Base-by-base conservation (phyloP, 1,139 yeast genomes). In the Blastobotrys persicus region DNA sequence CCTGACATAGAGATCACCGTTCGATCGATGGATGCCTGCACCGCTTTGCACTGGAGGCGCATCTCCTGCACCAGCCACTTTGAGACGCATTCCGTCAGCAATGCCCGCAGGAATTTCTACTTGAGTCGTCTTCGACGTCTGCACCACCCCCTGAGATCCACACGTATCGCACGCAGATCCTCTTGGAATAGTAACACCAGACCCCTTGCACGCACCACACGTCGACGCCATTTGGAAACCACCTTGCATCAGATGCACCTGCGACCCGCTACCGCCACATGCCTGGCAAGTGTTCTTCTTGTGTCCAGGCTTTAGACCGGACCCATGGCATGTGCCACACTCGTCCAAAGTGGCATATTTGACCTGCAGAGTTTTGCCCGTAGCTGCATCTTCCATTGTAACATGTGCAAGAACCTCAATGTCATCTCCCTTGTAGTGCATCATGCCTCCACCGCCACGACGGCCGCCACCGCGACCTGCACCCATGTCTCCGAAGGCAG, bases 201-300 rank as follows among this genome's bases (percentile, higher is more conserved):
- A 73, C 41, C 99, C 99, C 45, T 78, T 82, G 76, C 99, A 92
- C 1, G 83, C 73, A 47, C 78, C 77, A 76, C 99, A 92, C 12
- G 97, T 88, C 2, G 96, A 83, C 2, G 96, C 83, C 96, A 94
- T 89, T 62, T 91, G 97, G 79, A 92, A 94, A 0, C 98, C 98
- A 7, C 96, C 97, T 59, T 83, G 84, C 66, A 89, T 78, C 50
- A 81, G 74, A 62, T 91, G 97, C 18, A 91, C 86, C 19, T 86
- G 81, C 43, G 91, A 85, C 6, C 99, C 99, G 0, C 96, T 79
- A 51, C 99, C 99, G 51, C 89, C 91, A 74, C 99, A 92, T 2
- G 88, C 73, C 1, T 81, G 74, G 75, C 98, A 92, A 0, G 95
- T 87, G 16, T 81, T 73, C 66, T 88, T 86, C 66, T 80, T 77